Evolutionary conservation across 129 eudicot species (phyloP).

Genomic region (Flaveria trinervia): DNA sequence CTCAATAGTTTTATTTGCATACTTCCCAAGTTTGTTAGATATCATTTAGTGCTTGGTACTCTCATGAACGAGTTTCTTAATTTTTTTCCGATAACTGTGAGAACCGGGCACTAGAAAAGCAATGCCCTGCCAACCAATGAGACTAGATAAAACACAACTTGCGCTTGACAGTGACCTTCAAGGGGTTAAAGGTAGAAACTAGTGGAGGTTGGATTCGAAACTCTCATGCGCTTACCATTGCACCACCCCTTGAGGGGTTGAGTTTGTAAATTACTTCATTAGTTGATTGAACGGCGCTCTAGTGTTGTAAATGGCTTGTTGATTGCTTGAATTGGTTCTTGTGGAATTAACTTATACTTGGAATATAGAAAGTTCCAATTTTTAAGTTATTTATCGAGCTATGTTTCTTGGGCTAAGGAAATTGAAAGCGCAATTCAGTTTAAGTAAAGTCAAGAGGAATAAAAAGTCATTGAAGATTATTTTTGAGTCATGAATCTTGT

Average conservation of each 20-base stretch:
- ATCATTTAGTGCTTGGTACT: slow-evolving; percentile 13
- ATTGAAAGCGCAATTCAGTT: background rate
- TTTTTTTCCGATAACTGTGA: background rate
- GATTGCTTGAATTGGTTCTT: background rate
- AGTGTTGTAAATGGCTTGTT: background rate
- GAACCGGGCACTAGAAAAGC: background rate
- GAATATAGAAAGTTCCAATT: background rate
- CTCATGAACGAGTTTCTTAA: background rate
- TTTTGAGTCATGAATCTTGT: background rate
- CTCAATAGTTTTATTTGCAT: background rate
- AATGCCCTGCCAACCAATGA: background rate
- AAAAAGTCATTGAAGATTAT: background rate
- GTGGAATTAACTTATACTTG: background rate
- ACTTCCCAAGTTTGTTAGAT: slow-evolving; percentile 11
- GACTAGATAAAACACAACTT: background rate
- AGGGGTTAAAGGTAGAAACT: background rate
- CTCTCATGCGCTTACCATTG: background rate
- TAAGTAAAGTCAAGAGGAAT: too few species aligned
- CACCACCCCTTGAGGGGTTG: too few species aligned
- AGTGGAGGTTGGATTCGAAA: background rate
- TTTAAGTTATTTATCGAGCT: background rate
- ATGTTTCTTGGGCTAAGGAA: background rate
- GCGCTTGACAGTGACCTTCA: background rate
- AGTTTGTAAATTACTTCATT: background rate
- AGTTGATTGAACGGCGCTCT: background rate